Evolutionary conservation across 179 eudicot genomes (phyloP).

Genomic region (Silene coronaria): DNA sequence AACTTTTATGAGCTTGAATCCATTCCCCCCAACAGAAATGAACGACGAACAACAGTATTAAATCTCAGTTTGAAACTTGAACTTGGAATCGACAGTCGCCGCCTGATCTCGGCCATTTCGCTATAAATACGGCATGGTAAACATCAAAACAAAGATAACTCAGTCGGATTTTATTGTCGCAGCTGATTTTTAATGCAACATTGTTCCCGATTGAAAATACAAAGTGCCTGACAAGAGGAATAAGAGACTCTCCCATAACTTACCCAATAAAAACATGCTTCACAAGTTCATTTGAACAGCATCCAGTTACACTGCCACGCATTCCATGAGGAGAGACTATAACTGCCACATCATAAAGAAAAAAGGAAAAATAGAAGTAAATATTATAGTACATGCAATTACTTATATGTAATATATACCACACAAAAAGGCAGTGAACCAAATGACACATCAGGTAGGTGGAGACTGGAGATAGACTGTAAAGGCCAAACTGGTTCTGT

Average conservation of each 20-base stretch:
- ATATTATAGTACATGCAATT: not conserved
- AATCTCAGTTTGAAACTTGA: too few species aligned
- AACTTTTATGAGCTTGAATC: too few species aligned
- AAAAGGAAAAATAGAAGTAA: not conserved
- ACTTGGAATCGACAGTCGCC: too few species aligned
- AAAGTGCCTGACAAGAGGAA: not conserved
- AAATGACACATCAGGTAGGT: not conserved
- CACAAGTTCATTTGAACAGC: slow-evolving; percentile 93
- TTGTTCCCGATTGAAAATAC: not conserved
- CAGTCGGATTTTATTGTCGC: too few species aligned
- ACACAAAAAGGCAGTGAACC: not conserved
- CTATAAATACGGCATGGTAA: too few species aligned
- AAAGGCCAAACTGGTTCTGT: not conserved
- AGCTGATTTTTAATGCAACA: too few species aligned
- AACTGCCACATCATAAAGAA: slow-evolving; percentile 41
- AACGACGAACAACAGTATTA: too few species aligned
- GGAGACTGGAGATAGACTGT: not conserved
- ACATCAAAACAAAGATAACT: too few species aligned
- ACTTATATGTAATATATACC: not conserved
- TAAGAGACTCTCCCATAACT: slow-evolving; percentile 9
- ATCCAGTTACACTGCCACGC: slow-evolving; percentile 82
- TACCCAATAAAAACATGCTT: slow-evolving; percentile 82
- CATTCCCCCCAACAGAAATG: too few species aligned
- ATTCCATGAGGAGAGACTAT: slow-evolving; percentile 95
- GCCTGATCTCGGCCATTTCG: too few species aligned